Evolutionary conservation across 2,329 filamentous ascomycete species (phyloP), one percentile per base, ranked within the genome.

Genomic region (Cladorrhinum sp.): DNA sequence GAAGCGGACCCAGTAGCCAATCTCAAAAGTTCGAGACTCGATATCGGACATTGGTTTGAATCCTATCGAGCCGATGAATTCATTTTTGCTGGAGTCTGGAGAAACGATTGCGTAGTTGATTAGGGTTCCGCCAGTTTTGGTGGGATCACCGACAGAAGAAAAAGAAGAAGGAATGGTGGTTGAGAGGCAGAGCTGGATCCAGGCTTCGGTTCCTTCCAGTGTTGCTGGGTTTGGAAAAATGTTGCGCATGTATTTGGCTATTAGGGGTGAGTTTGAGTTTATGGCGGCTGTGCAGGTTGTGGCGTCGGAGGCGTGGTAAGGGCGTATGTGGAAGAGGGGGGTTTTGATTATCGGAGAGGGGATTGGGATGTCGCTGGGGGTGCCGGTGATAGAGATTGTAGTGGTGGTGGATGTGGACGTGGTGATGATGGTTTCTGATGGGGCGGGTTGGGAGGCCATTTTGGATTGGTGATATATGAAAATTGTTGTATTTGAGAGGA

Each of bases 1-100:
- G 38, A 70, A 71, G 0, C 72, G 75, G 23, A 80, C 41, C 75
- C 77, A 82, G 71, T 83, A 84, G 3, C 81, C 81, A 0, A 84
- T 6, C 70, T 83, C 79, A 67, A 75, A 74, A 3, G 75, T 78
- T 52, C 74, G 72, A 64, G 73, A 74, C 60, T 79, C 72, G 65
- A 78, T 70, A 57, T 79, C 76, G 13, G 64, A 63, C 10, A 68
- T 59, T 2, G 71, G 63, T 48, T 70, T 71, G 48, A 81, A 65
- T 38, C 79, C 77, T 12, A 82, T 70, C 59, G 68, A 69, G 52
- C 81, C 81, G 8, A 76, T 68, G 55, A 75, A 72, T 8, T 71
- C 71, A 0, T n/a, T n/a, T n/a, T n/a, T n/a, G n/a, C n/a, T n/a
- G n/a, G n/a, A n/a, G n/a, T 22, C 76, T 22, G 73, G 75, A 67